Base-by-base conservation (phyloP, 257 asterid genomes). In the Salvia splendens region DNA sequence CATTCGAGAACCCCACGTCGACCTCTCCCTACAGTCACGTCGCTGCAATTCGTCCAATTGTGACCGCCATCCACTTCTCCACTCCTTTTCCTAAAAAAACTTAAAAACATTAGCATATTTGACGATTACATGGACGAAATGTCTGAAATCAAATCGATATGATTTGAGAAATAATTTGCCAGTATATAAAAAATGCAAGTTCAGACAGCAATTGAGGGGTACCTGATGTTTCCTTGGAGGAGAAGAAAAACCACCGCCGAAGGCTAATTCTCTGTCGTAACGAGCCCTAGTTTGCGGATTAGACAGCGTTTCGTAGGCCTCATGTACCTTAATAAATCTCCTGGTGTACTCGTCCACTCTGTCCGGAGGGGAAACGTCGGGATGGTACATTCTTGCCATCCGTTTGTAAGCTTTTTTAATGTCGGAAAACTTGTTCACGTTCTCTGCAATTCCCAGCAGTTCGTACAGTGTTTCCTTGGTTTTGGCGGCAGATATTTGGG, bases 361-460 rank as follows among this genome's bases (percentile, higher is more conserved):
- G 42, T 75, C 91, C 77, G 83, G 84, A 4, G 89, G 95, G 6
- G 91, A 83, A 42, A 84, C 89, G 68, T 87, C 91, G n/a, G 95
- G 95, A 61, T 87, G 95, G 53, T 81, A 85, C 74, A 75, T 85
- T 65, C 87, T 64, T 0, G 95, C 95, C 75, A 87, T 74, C 30
- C 75, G 69, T 24, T 81, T 87, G 70, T 87, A 84, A 66, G 91
- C 91, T 46, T 72, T 79, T 41, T 84, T 87, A 1, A 87, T 84
- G 12, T 87, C 91, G 6, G 83, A 62, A 1, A 69, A 7, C 1
- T 76, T 48, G 47, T 71, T 80, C 2, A 65, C 85, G 1, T 54
- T 73, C 54, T 73, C 88, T n/a, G 79, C 24, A 6, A 86, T 73
- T 3, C 90, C 94, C 73, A 86, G 82, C 79, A 86, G 28, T 63